phyloP scores from a whole-genome alignment of 495 filamentous ascomycete genomes.

The Penicillium chermesinum region DNA sequence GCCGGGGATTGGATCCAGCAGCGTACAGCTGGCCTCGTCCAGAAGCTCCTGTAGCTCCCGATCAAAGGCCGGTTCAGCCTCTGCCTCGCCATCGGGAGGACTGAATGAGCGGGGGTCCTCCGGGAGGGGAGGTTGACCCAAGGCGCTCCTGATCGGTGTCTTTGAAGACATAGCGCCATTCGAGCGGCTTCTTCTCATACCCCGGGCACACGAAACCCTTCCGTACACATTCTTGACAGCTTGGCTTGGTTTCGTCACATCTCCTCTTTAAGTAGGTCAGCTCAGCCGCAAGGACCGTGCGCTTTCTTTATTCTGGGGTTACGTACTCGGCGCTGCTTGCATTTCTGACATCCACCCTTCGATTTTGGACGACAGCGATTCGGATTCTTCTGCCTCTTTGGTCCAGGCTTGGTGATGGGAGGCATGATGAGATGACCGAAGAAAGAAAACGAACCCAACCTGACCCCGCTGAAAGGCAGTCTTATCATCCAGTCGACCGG shows the following conservation, averaged over 20 bases:
- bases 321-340: constrained; percentile 28
- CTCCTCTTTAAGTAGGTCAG: constrained; percentile 15
- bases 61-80: background rate
- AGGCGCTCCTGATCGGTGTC: constrained; percentile 5
- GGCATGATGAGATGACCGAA: background rate
- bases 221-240: constrained; percentile 20
- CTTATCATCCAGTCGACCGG: background rate
- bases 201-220: constrained; percentile 19
- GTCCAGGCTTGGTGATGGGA: background rate
- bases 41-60: constrained; percentile 10
- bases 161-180: constrained; percentile 25
- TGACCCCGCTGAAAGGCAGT: background rate
- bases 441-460: background rate
- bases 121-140: background rate
- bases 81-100: background rate
- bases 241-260: constrained; percentile 24
- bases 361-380: constrained; percentile 24
- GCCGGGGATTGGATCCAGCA: constrained; percentile 15
- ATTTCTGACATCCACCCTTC: constrained; percentile 20
- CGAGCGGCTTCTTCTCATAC: constrained; percentile 19
- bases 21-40: constrained; percentile 10
- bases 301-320: constrained; percentile 5
- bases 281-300: background rate
- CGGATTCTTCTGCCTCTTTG: constrained; percentile 22
- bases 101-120: background rate